Evolutionary conservation across 225 moss, liverwort and hornwort genomes (phyloP).

Genomic region (Anthoceros angustus): DNA sequence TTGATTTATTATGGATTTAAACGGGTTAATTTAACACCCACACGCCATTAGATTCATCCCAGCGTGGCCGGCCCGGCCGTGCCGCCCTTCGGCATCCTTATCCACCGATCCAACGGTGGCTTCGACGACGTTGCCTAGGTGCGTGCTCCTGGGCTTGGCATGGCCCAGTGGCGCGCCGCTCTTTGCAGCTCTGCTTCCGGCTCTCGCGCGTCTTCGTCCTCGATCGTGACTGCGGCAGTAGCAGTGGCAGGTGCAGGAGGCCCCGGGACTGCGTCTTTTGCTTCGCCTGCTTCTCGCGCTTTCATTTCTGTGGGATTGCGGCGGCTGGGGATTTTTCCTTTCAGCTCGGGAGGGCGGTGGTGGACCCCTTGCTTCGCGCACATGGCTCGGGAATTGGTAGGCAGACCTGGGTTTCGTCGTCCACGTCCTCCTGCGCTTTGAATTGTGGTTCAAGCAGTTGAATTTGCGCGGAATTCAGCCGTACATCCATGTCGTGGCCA

Average conservation of each 20-base stretch:
- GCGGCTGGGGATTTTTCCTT: background rate
- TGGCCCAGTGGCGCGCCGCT: conserved; percentile 1
- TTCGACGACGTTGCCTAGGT: background rate
- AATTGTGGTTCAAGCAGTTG: background rate
- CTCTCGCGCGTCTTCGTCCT: background rate
- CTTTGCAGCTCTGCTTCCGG: background rate
- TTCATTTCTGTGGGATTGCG: background rate
- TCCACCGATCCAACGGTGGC: no score
- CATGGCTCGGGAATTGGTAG: conserved; percentile 2
- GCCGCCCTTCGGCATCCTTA: no score
- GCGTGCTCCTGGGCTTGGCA: background rate
- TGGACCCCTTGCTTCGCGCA: background rate
- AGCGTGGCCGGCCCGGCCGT: no score
- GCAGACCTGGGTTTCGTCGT: background rate
- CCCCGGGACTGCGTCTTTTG: no score
- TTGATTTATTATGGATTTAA: no score
- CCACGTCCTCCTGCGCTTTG: background rate
- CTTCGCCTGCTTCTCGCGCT: no score
- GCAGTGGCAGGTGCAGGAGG: background rate
- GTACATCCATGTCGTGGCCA: no score
- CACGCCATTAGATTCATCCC: no score
- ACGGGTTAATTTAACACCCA: no score
- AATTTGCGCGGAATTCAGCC: background rate
- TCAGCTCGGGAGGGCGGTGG: background rate
- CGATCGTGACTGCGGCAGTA: background rate